These are phyloP conservation scores for Cenchrus fungigraminus DNA, from an alignment of 176 grass and related monocot species.

Conservation along the genomic window DNA sequence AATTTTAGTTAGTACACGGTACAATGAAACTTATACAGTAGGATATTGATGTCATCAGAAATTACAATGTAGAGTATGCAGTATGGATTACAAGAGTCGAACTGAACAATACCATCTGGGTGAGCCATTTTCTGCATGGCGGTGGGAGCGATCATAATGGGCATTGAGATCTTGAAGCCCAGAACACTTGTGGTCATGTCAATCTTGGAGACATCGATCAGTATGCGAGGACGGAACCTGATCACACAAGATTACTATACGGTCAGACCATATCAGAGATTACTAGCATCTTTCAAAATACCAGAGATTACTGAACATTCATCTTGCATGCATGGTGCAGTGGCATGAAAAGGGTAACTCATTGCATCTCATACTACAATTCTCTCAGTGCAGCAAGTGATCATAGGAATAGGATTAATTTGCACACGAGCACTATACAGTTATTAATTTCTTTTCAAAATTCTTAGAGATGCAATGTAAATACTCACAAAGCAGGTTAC, in stretches of 20 bases:
- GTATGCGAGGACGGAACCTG: slow-evolving; percentile 95
- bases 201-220: slow-evolving; percentile 93
- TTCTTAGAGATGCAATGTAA: neutral
- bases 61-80: neutral
- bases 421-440: neutral
- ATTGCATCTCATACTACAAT: neutral
- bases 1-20: neutral
- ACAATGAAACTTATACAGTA: neutral
- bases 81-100: neutral
- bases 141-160: slow-evolving; percentile 92
- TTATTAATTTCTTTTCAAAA: neutral
- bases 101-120: slow-evolving; percentile 65
- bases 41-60: neutral
- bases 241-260: neutral
- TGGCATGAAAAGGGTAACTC: neutral
- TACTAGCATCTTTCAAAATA: too few relatives aligned
- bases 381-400: neutral
- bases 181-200: slow-evolving; percentile 85
- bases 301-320: too few relatives aligned
- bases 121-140: slow-evolving; percentile 99
- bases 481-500: neutral
- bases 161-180: slow-evolving; percentile 98
- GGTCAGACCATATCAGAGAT: too few relatives aligned
- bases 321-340: neutral
- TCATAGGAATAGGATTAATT: neutral